Percentiles rank a stretch among this genome's conserved stretches.
Conservation (phyloP, 2,329 filamentous ascomycete species). For the Neoscytalidium dimidiatum region DNA sequence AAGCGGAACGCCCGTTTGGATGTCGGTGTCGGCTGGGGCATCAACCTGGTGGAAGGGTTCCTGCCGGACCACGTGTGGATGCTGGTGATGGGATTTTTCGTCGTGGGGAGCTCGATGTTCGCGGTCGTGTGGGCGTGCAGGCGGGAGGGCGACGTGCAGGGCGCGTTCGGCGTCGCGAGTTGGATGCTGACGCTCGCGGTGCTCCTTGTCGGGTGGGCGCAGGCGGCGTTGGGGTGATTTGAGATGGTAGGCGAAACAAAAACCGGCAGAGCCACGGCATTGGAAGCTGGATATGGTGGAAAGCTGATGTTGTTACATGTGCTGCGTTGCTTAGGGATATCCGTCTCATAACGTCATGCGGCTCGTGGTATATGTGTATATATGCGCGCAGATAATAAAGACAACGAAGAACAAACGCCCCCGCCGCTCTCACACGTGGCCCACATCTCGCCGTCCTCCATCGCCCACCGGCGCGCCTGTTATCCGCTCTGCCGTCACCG, state of each 20-base stretch:
- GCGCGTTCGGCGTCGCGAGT: conserved; percentile 42
- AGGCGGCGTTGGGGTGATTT: conserved; percentile 32
- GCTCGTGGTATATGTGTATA: no score
- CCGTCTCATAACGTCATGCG: no score
- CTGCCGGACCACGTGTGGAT: conserved; percentile 38
- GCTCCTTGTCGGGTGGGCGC: conserved; percentile 34
- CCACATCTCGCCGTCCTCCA: no score
- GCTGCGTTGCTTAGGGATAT: no score
- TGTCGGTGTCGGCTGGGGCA: conserved; percentile 41
- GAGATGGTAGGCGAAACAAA: not conserved
- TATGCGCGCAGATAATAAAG: not conserved
- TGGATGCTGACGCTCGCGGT: conserved; percentile 38
- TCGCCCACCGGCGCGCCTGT: no score
- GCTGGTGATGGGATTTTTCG: conserved; percentile 31
- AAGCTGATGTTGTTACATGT: no score
- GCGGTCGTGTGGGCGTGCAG: conserved; percentile 34
- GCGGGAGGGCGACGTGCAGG: conserved; percentile 37
- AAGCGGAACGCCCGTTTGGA: conserved; percentile 35
- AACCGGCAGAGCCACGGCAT: no score
- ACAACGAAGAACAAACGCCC: not conserved
- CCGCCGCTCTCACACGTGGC: not conserved
- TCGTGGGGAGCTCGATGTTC: conserved; percentile 37
- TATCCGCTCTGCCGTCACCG: not conserved
- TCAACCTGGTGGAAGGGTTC: conserved; percentile 43
- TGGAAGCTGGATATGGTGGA: no score